These are phyloP conservation scores for Bryoglossum gracile DNA, from an alignment of 495 filamentous ascomycete genomes.

Conservation along the genomic window DNA sequence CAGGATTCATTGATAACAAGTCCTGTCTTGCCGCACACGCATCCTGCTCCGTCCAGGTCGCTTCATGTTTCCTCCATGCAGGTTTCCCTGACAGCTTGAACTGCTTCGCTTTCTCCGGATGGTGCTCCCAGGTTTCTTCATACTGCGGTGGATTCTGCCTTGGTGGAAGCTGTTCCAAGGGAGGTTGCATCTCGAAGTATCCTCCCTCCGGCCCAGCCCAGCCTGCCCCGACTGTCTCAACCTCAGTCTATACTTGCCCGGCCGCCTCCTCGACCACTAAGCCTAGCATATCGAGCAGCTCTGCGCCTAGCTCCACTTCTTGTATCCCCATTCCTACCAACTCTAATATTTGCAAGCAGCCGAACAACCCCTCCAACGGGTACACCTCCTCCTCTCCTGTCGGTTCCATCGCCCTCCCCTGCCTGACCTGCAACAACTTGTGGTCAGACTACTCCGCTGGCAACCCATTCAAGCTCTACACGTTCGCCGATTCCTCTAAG, in stretches of 20 bases:
- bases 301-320: conserved; percentile 21
- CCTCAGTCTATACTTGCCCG: conserved; percentile 28
- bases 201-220: conserved; percentile 28
- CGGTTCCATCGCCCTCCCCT: conserved; percentile 39
- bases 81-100: conserved; percentile 38
- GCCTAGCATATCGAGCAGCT: not conserved
- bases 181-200: conserved; percentile 30
- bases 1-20: conserved; percentile 33
- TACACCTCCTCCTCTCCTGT: conserved; percentile 38
- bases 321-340: conserved; percentile 35
- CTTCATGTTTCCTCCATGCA: conserved; percentile 41
- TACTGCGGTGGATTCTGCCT: conserved; percentile 32
- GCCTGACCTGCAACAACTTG: conserved; percentile 45
- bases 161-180: conserved; percentile 27
- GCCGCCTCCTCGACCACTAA: conserved; percentile 10
- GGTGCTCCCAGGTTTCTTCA: conserved; percentile 33
- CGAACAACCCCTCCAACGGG: conserved; percentile 29
- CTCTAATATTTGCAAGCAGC: conserved; percentile 40
- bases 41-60: conserved; percentile 34
- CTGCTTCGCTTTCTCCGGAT: conserved; percentile 37
- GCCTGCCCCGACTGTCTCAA: conserved; percentile 29
- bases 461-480: conserved; percentile 43
- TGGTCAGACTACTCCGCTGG: conserved; percentile 24
- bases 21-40: conserved; percentile 32
- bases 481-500: conserved; percentile 25